These are phyloP conservation scores for Eucalyptus curtisii DNA, from an alignment of 345 rosid species.

Conservation along the genomic window DNA sequence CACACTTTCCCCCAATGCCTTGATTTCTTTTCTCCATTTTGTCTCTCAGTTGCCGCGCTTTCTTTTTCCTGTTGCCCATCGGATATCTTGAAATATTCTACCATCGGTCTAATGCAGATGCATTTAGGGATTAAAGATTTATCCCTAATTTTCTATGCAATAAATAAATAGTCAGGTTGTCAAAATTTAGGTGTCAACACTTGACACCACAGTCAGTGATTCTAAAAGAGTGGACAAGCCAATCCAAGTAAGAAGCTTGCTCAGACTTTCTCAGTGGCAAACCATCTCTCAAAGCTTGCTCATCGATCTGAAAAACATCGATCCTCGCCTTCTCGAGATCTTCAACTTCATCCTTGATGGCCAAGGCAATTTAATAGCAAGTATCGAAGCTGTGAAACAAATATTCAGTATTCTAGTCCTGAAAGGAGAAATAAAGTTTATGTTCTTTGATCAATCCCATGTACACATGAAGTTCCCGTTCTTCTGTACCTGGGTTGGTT, in stretches of 20 bases:
- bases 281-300: constrained; percentile 95
- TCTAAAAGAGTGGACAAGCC: no score
- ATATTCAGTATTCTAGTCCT: neutral
- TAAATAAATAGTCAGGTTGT: no score
- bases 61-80: no score
- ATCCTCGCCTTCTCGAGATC: constrained; percentile 87
- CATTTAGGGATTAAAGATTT: no score
- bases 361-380: constrained; percentile 93
- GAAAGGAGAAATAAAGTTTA: neutral
- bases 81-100: no score
- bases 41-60: no score
- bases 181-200: no score
- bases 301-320: constrained; percentile 85
- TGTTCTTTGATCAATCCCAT: neutral
- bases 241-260: constrained; percentile 10
- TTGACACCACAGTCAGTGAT: no score
- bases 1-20: no score
- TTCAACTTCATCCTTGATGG: constrained; percentile 95
- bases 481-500: constrained; percentile 78
- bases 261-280: constrained; percentile 88
- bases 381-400: constrained; percentile 48
- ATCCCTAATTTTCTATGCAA: no score
- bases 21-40: no score
- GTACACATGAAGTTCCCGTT: neutral
- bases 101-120: no score